phyloP scores from a whole-genome alignment of 768 basidiomycete genomes.

The Galerina sulciceps region DNA sequence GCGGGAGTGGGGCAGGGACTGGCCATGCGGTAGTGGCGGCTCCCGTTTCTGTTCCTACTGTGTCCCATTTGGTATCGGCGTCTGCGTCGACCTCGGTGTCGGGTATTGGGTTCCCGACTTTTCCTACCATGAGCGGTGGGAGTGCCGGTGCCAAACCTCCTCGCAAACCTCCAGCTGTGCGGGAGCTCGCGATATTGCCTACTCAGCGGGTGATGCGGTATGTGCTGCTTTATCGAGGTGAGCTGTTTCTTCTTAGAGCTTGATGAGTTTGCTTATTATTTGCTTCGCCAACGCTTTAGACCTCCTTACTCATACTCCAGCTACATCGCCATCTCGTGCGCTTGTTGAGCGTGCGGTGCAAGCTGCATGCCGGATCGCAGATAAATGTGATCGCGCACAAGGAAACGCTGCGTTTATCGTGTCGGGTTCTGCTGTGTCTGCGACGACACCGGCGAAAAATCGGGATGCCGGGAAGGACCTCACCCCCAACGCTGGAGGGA shows the following conservation, averaged over 20 bases:
- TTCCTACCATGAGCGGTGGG: background rate
- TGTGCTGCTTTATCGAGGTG: conserved; percentile 63
- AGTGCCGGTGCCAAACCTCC: background rate
- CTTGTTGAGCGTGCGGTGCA: conserved; percentile 30
- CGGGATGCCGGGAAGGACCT: background rate
- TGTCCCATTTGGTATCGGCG: background rate
- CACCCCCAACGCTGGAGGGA: background rate
- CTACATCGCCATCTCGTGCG: conserved; percentile 40
- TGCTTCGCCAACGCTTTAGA: conserved; percentile 36
- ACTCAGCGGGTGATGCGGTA: conserved; percentile 69
- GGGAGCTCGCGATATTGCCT: conserved; percentile 70
- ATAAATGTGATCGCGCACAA: conserved; percentile 29
- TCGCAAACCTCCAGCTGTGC: conserved; percentile 31
- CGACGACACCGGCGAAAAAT: too few species aligned
- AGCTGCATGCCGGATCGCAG: conserved; percentile 31
- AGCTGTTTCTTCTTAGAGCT: conserved; percentile 14
- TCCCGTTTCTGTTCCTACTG: background rate
- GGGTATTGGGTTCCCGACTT: background rate
- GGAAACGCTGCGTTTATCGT: conserved; percentile 28
- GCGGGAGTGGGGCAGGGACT: background rate
- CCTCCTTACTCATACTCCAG: conserved; percentile 55
- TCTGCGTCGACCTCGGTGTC: background rate
- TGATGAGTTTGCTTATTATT: background rate
- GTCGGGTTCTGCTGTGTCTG: background rate
- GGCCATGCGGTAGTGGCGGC: background rate